phyloP scores from a whole-genome alignment of 257 asterid species.

The Nicotiana sylvestris region DNA sequence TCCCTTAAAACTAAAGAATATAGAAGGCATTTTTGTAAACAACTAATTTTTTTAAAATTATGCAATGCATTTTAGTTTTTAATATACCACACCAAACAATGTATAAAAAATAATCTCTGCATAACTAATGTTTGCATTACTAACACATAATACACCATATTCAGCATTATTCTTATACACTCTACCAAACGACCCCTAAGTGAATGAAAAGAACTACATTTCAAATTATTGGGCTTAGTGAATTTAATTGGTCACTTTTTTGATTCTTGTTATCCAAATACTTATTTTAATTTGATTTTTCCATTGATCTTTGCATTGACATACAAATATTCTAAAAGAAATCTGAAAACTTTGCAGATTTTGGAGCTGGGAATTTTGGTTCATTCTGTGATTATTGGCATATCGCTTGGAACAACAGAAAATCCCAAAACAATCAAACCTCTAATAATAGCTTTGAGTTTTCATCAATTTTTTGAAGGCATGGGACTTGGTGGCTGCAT shows the following conservation, averaged over 20 bases:
- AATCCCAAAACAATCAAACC: constrained; percentile 27
- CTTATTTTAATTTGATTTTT: neutral
- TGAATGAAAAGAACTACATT: too few species aligned
- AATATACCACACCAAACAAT: too few species aligned
- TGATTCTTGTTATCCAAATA: too few species aligned
- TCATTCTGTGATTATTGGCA: constrained; percentile 29
- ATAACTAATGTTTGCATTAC: too few species aligned
- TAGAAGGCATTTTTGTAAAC: too few species aligned
- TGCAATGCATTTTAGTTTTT: too few species aligned
- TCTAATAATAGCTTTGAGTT: constrained; percentile 27
- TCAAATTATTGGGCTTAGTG: neutral
- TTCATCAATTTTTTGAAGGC: constrained; percentile 37
- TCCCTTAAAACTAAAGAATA: too few species aligned
- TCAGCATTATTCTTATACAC: too few species aligned
- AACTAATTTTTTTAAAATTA: too few species aligned
- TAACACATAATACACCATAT: too few species aligned
- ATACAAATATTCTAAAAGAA: neutral
- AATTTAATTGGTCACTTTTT: neutral
- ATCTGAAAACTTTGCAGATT: constrained; percentile 7
- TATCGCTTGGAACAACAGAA: constrained; percentile 28
- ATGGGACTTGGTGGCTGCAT: constrained; percentile 42
- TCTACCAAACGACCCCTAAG: too few species aligned
- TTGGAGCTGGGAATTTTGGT: constrained; percentile 30
- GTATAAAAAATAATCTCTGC: too few species aligned
- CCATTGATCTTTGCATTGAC: neutral